Evolutionary conservation across 495 filamentous ascomycete genomes (phyloP), one percentile per base, ranked within the genome.

Genomic region (Viridothelium virens): DNA sequence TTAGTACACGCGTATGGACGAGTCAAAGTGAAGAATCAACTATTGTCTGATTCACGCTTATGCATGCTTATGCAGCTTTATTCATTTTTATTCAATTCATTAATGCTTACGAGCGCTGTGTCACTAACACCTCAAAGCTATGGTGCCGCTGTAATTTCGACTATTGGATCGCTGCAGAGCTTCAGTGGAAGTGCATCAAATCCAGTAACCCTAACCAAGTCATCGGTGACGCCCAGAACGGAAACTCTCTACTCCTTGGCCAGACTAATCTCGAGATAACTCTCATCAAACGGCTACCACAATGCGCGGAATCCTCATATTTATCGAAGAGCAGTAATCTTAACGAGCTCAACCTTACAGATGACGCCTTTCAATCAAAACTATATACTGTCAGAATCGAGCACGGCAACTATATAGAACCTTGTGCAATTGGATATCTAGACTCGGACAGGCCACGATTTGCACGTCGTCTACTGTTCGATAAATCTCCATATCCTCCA

Each of bases 401-500:
- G 63, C 72, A 67, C 63, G 73, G 70, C 59, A 70, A 74, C 50
- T 74, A 74, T 63, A 56, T 72, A 39, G 65, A 66, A 39, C 72
- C 72, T 38, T 47, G 33, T 47, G 34, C 39, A 36, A 56, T 67
- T 46, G 41, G 66, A 18, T 18, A n/a, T 36, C 37, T 46, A 14
- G 63, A 46, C 59, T 48, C 46, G 46, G 44, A 66, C 31, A 61
- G 16, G 14, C 46, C 63, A 38, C 68, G 70, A 65, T 74, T 59
- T 46, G 68, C 66, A 39, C 64, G 70, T 67, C 73, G 73, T 65
- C 39, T 74, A 38, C 41, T 70, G 33, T 74, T 74, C 44, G 72
- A 74, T 53, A 73, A 69, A 39, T 74, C 73, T 38, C 73, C 73
- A 31, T 74, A 74, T 59, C 73, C 73, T 3, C 70, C 72, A 39